Conservation (phyloP, 108 stramenopile species). For the Nitzschia palea region DNA sequence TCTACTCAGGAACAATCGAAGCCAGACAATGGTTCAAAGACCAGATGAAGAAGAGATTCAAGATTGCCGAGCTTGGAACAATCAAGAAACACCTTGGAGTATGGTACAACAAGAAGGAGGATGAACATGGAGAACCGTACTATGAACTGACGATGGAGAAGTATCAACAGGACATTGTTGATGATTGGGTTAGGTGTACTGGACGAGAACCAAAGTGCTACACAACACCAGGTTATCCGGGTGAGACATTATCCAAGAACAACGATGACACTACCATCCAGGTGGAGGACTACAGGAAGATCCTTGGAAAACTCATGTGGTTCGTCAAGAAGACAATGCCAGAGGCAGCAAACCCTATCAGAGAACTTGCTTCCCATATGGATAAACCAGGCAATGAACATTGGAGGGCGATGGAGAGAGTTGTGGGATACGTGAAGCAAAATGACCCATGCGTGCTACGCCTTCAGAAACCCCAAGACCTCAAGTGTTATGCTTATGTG, state of each 20-base stretch:
- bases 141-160: not conserved
- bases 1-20: conserved; percentile 4
- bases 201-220: not conserved
- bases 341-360: not conserved
- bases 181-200: not conserved
- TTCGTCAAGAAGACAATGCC: not conserved
- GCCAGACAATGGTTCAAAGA: conserved; percentile 21
- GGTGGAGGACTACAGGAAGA: conserved; percentile 2
- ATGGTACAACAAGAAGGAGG: conserved; percentile 1
- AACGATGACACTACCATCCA: not conserved
- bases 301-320: not conserved
- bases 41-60: conserved; percentile 9
- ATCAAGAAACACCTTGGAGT: conserved; percentile 28
- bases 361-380: conserved; percentile 3
- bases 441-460: not conserved
- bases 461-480: not conserved
- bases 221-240: conserved; percentile 12
- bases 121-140: not conserved
- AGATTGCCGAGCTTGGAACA: conserved; percentile 10
- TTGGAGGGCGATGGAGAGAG: not conserved
- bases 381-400: not conserved
- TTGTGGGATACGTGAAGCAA: not conserved
- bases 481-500: not conserved
- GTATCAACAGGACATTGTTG: not conserved
- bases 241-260: not conserved